Evolutionary conservation across 805 yeast genomes (phyloP).

Genomic region (Metschnikowia picachoensis): DNA sequence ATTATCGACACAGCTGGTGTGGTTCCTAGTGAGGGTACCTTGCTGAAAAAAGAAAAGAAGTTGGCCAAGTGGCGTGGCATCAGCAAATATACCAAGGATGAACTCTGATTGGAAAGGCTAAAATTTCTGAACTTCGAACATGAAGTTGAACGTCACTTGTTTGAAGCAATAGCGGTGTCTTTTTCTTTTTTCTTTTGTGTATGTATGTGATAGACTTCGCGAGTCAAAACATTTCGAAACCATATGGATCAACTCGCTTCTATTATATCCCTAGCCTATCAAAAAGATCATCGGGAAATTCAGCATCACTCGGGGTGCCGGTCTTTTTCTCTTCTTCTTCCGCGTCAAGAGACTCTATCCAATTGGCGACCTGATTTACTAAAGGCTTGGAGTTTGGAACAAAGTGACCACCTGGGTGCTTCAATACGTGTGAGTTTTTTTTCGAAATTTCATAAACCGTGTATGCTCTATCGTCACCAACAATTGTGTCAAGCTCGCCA

Average conservation of each 20-base stretch:
- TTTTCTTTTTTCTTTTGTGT: too few species aligned
- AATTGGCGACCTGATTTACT: constrained; percentile 38
- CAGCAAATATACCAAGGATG: constrained; percentile 17
- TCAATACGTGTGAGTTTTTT: constrained; percentile 54
- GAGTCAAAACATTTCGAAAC: too few species aligned
- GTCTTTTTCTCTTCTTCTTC: constrained; percentile 14
- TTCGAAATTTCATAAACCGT: constrained; percentile 42
- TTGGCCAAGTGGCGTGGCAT: constrained; percentile 30
- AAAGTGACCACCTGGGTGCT: constrained; percentile 96
- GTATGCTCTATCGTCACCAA: constrained; percentile 66
- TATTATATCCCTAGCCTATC: constrained; percentile 25
- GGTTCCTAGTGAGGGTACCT: constrained; percentile 39
- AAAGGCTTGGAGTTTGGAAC: constrained; percentile 77
- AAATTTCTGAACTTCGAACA: too few species aligned
- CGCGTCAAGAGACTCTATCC: constrained; percentile 27
- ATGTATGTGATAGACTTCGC: too few species aligned
- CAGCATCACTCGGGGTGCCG: constrained; percentile 22
- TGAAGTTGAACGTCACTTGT: too few species aligned
- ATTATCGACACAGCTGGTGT: constrained; percentile 23
- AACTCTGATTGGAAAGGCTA: constrained; percentile 5
- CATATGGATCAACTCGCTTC: not conserved
- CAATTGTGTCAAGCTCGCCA: constrained; percentile 87
- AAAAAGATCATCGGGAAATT: constrained; percentile 37
- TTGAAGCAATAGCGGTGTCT: too few species aligned
- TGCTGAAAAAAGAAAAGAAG: constrained; percentile 32